Base-by-base conservation (phyloP, 306 rosid genomes). In the Senna siamea region DNA sequence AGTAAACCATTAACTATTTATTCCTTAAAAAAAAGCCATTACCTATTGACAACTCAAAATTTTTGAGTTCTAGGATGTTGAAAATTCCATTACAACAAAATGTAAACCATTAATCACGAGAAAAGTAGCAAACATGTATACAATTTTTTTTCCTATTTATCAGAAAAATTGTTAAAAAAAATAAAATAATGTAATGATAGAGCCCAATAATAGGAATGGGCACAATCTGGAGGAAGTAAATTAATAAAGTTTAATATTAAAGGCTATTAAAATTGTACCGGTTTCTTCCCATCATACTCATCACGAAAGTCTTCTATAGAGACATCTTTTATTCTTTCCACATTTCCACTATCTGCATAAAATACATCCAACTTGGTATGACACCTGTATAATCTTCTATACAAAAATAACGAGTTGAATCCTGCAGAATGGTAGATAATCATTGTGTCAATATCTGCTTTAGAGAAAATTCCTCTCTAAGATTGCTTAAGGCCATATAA, bases 311-410 rank as follows among this genome's bases (percentile, higher is more conserved):
- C 92, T 75, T 89, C 79, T 58, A 83, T 13, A 44, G 95, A 75
- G 62, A 84, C 63, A 32, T 85, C 79, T 7, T 78, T 77, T 76
- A 75, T 82, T 80, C 99, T 92, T 80, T 88, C 92, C 75, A 94
- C 91, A 56, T 86, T 91, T 60, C 97, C 97, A 34, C 68, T 70
- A 37, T 89, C 97, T 64, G 85, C 77, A 76, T 80, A 72, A 84
- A 89, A 94, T 19, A 87, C 72, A 74, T 79, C 85, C 90, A 94
- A 87, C 77, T 90, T 78, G 70, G 95, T 87, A 73, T 84, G 85
- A 76, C 95, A 78, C 79, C 96, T 82, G 72, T 94, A 94, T 73
- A 92, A 84, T 74, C 99, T 89, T 85, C 96, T 80, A 80, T 89
- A 92, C 80, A 94, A 70, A 81, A 83, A 89, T 76, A 89, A 70